Evolutionary conservation across 208 protist species (phyloP), one percentile per base, ranked within the genome.

Genomic region (Leishmania aethiopica): DNA sequence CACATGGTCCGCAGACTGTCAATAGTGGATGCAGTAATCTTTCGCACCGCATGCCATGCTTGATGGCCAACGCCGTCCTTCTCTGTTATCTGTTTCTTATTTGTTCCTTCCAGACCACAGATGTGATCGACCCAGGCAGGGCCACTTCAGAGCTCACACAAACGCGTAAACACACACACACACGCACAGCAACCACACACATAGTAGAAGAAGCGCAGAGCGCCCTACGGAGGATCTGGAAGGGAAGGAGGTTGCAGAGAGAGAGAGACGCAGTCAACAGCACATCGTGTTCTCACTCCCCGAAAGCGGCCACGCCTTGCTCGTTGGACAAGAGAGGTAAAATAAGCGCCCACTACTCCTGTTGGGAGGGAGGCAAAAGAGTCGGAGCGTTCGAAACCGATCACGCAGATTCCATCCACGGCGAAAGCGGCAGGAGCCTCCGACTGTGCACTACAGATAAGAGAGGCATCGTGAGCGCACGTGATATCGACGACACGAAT

Each of bases 381-480:
- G 78, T 35, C 55, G 3, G 15, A 22, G 64, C 8, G 45, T 32
- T 45, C 28, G 42, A 51, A 74, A 37, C 45, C 45, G 70, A 37
- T 22, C 11, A 8, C 70, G 45, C 70, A 51, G 70, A 55, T 51
- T 51, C 47, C 70, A 51, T 53, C 45, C 25, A 53, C 45, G 70
- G 45, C 1, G n/a, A 74, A 53, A 53, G 42, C 8, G 42, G 25
- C 25, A 51, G 28, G 28, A 51, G 45, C 19, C 42, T 37, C 70
- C 47, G 28, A 74, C 25, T 53, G 70, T 74, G 45, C 25, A 37
- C 42, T 22, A 74, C 3, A 74, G 45, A 53, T 51, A 8, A 17
- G 37, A n/a, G 28, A 51, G 70, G 70, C 40, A 35, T 74, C 70
- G 45, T 74, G 70, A 53, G 70, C 70, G 45, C 70, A 74, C 70